Percentiles rank a stretch among this genome's conserved stretches.
Conservation (phyloP, 1,139 yeast genomes). For the Magnusiomyces magnusii region DNA sequence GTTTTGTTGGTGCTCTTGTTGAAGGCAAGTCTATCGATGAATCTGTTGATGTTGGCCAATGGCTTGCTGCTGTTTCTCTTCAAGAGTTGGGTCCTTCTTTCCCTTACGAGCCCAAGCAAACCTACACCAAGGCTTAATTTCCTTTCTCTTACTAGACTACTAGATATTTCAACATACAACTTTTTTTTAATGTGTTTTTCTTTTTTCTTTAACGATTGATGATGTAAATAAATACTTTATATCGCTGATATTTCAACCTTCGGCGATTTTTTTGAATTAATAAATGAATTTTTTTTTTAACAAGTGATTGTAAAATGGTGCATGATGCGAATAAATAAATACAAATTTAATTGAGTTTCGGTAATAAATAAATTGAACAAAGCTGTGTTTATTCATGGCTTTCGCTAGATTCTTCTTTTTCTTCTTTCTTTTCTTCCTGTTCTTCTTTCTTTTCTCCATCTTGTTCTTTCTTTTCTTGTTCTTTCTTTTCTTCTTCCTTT, state of each 20-base stretch:
- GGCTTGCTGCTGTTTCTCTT: conserved; percentile 90
- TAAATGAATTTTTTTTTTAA: conserved; percentile 10
- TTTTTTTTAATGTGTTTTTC: not conserved
- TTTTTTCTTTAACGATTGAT: not conserved
- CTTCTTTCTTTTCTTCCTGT: conserved; percentile 26
- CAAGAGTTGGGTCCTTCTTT: conserved; percentile 92
- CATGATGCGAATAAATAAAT: no score
- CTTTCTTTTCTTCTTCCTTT: conserved; percentile 38
- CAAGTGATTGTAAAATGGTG: not conserved
- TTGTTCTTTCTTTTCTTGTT: conserved; percentile 18
- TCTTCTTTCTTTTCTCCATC: conserved; percentile 11
- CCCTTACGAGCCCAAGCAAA: conserved; percentile 66
- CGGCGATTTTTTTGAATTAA: not conserved
- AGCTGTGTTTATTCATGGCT: conserved; percentile 20
- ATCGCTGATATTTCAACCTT: not conserved
- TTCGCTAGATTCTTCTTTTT: conserved; percentile 25
- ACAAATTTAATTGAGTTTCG: conserved; percentile 19
- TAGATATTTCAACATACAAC: not conserved
- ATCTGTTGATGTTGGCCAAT: conserved; percentile 82
- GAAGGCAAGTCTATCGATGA: conserved; percentile 55
- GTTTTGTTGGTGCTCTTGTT: conserved; percentile 85
- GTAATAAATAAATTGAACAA: conserved; percentile 8
- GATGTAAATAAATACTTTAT: not conserved
- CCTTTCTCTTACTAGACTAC: not conserved
- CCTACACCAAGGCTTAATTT: conserved; percentile 33